phyloP scores from a whole-genome alignment of 345 rosid genomes.

The Eutrema yunnanense region DNA sequence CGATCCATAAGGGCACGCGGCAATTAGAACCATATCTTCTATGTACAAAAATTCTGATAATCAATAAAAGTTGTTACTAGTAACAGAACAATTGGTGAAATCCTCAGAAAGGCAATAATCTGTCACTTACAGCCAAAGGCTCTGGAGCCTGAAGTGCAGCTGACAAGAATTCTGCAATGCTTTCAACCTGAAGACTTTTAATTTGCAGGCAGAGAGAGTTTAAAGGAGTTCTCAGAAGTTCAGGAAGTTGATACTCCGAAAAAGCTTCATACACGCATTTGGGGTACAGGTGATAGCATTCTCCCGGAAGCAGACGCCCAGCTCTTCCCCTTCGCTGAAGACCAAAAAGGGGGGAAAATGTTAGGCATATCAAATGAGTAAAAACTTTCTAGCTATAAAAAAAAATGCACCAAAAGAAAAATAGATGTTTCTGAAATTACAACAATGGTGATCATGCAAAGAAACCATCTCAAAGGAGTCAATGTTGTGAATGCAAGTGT shows the following conservation, averaged over 20 bases:
- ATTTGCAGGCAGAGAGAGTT: conserved; percentile 99
- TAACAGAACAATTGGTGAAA: background rate
- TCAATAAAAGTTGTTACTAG: background rate
- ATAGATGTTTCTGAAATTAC: conserved; percentile 4
- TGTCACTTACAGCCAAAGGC: conserved; percentile 73
- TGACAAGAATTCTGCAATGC: conserved; percentile 89
- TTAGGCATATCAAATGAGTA: background rate
- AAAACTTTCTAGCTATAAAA: background rate
- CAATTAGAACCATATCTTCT: background rate
- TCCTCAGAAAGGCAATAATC: background rate
- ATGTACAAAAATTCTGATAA: background rate
- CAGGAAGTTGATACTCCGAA: conserved; percentile 97
- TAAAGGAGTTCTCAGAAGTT: conserved; percentile 94
- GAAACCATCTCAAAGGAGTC: background rate
- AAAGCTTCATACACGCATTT: conserved; percentile 89
- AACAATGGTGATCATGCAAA: background rate
- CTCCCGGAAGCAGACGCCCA: conserved; percentile 94
- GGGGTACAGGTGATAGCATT: conserved; percentile 93
- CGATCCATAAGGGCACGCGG: background rate
- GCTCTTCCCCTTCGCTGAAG: conserved; percentile 94
- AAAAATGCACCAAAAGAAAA: background rate
- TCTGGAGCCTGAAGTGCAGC: conserved; percentile 95
- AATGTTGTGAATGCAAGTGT: background rate
- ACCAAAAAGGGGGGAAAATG: conserved; percentile 10
- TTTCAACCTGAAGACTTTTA: conserved; percentile 84